phyloP scores from a whole-genome alignment of 2,329 filamentous ascomycete genomes.

The Sclerotiophoma versabilis region DNA sequence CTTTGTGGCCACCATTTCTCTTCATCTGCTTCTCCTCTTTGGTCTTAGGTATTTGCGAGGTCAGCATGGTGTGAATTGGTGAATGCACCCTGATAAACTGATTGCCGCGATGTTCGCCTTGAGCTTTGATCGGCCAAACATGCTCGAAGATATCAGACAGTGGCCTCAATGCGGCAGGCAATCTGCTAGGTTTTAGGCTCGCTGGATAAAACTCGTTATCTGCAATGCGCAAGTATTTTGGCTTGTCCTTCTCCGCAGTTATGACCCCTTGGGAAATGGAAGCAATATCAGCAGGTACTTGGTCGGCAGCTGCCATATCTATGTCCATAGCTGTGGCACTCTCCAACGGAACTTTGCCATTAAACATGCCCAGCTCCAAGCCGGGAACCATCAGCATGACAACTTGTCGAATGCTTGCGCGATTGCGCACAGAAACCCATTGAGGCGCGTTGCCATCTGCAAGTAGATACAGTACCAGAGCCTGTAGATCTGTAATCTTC shows the following conservation, averaged over 20 bases:
- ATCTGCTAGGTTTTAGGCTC: slow-evolving; percentile 49
- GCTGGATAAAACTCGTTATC: slow-evolving; percentile 60
- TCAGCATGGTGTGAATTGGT: slow-evolving; percentile 83
- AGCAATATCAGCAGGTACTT: slow-evolving; percentile 18
- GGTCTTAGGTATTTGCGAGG: slow-evolving; percentile 72
- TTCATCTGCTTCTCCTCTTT: slow-evolving; percentile 71
- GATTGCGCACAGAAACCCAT: slow-evolving; percentile 68
- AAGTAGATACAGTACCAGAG: slow-evolving; percentile 65
- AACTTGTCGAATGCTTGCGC: slow-evolving; percentile 69
- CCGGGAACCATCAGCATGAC: slow-evolving; percentile 93
- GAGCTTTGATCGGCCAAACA: slow-evolving; percentile 87
- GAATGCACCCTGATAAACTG: slow-evolving; percentile 79
- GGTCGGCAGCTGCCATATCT: slow-evolving; percentile 4
- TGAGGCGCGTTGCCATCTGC: slow-evolving; percentile 67
- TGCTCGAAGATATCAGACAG: slow-evolving; percentile 85
- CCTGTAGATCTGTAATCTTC: slow-evolving; percentile 65
- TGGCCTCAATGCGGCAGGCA: slow-evolving; percentile 59
- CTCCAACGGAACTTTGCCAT: slow-evolving; percentile 54
- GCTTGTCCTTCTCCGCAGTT: slow-evolving; percentile 21
- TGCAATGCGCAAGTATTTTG: slow-evolving; percentile 45
- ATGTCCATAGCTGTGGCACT: background rate
- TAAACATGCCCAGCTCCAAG: slow-evolving; percentile 88
- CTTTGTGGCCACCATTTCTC: slow-evolving; percentile 46
- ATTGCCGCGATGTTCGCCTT: slow-evolving; percentile 75
- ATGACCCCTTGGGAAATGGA: background rate